Percentiles rank a stretch among this genome's conserved stretches.
Conservation (phyloP, 1,139 yeast species). For the Blastobotrys ciferrii region DNA sequence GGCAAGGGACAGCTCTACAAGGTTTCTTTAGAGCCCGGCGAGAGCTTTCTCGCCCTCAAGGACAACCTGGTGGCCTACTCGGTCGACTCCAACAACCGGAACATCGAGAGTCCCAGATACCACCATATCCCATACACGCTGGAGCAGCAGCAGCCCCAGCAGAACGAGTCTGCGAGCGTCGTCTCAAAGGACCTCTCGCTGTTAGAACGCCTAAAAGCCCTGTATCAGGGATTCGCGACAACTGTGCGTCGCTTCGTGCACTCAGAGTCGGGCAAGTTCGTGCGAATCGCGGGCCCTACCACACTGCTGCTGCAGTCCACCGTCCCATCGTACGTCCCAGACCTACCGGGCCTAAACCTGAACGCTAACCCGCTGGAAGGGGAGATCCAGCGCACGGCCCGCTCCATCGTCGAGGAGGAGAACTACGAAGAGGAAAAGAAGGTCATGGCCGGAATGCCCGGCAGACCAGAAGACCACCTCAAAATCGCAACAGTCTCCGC, state of each 20-base stretch:
- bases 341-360: constrained; percentile 8
- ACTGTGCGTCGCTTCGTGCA: constrained; percentile 4
- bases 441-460: constrained; percentile 20
- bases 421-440: constrained; percentile 10
- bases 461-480: constrained; percentile 28
- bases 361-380: constrained; percentile 18
- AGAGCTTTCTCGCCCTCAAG: constrained; percentile 35
- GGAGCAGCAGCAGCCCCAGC: background rate
- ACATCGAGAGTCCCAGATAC: constrained; percentile 9
- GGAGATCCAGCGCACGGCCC: constrained; percentile 18
- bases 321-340: constrained; percentile 8
- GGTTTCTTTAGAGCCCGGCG: constrained; percentile 34
- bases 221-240: background rate
- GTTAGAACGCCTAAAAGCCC: background rate
- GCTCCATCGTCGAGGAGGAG: constrained; percentile 16
- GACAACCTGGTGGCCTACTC: constrained; percentile 38
- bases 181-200: background rate
- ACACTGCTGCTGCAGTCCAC: constrained; percentile 15
- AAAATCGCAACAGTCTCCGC: constrained; percentile 29
- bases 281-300: constrained; percentile 15
- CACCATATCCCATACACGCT: constrained; percentile 8
- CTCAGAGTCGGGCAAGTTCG: constrained; percentile 14
- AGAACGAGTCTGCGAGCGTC: background rate
- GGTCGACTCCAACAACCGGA: constrained; percentile 28
- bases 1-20: constrained; percentile 36